phyloP scores from a whole-genome alignment of 2,329 filamentous ascomycete genomes.

The Penicillium hesseltinei region DNA sequence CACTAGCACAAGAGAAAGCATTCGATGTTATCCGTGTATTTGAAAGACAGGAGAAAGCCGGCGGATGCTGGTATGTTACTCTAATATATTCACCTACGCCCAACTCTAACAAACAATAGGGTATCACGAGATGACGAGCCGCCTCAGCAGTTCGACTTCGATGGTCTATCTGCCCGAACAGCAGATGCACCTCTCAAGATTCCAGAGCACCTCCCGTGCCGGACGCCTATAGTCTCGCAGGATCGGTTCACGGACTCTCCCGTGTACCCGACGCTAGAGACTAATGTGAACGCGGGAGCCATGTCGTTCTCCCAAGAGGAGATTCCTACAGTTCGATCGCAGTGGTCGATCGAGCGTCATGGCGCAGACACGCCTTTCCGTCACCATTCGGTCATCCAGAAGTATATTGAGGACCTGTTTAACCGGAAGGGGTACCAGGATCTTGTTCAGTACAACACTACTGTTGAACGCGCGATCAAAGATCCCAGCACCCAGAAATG shows the following conservation, averaged over 20 bases:
- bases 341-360: slow-evolving; percentile 49
- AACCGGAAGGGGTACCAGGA: slow-evolving; percentile 54
- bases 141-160: slow-evolving; percentile 47
- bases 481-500: slow-evolving; percentile 53
- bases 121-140: slow-evolving; percentile 36
- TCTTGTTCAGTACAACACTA: slow-evolving; percentile 52
- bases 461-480: slow-evolving; percentile 55
- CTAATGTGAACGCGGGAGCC: slow-evolving; percentile 58
- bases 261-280: slow-evolving; percentile 64
- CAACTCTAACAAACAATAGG: slow-evolving; percentile 17
- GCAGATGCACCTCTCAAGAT: slow-evolving; percentile 52
- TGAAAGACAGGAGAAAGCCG: slow-evolving; percentile 58
- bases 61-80: slow-evolving; percentile 58
- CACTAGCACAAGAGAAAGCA: slow-evolving; percentile 56
- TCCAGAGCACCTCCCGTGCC: slow-evolving; percentile 50
- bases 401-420: slow-evolving; percentile 58
- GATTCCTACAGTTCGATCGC: slow-evolving; percentile 48
- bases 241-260: slow-evolving; percentile 58
- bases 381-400: slow-evolving; percentile 57
- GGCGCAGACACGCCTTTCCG: slow-evolving; percentile 61
- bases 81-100: not conserved
- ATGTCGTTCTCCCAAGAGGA: slow-evolving; percentile 62
- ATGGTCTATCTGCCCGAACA: slow-evolving; percentile 48
- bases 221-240: slow-evolving; percentile 42
- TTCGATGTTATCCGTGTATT: slow-evolving; percentile 63